Evolutionary conservation across 352 stramenopile species (phyloP).

Genomic region (Lagenidium sp.): DNA sequence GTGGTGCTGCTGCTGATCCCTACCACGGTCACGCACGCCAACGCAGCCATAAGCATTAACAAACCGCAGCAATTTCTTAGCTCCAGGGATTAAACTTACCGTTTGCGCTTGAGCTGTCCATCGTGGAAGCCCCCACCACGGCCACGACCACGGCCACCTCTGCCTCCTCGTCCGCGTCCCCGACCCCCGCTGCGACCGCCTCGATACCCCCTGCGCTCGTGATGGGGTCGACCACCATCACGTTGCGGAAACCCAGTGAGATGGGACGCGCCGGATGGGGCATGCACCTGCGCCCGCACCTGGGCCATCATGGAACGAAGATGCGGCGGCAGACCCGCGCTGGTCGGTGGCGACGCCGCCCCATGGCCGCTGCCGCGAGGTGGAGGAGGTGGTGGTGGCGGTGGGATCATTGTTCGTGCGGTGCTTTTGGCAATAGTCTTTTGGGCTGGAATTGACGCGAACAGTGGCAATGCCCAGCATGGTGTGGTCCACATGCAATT

Average conservation of each 20-base stretch:
- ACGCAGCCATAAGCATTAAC: background rate
- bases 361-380: constrained; percentile 4
- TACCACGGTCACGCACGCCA: background rate
- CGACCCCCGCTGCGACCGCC: constrained; percentile 8
- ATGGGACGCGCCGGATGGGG: background rate
- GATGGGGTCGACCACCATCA: constrained; percentile 8
- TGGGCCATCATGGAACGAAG: constrained; percentile 46
- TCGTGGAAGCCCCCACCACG: constrained; percentile 7
- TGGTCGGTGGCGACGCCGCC: background rate
- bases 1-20: too few relatives aligned
- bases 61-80: background rate
- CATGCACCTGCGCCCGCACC: constrained; percentile 15
- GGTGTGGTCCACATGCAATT: background rate
- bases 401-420: background rate
- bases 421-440: background rate
- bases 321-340: constrained; percentile 27
- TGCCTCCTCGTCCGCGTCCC: constrained; percentile 11
- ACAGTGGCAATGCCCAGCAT: background rate
- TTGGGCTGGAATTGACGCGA: too few relatives aligned
- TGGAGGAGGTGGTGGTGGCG: constrained; percentile 11
- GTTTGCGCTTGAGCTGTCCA: constrained; percentile 32
- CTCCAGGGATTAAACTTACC: constrained; percentile 10
- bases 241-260: constrained; percentile 6
- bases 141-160: constrained; percentile 8
- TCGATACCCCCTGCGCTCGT: background rate